These are phyloP conservation scores for Lachnellula willkommii DNA, from an alignment of 2,329 filamentous ascomycete genomes.

Conservation along the genomic window DNA sequence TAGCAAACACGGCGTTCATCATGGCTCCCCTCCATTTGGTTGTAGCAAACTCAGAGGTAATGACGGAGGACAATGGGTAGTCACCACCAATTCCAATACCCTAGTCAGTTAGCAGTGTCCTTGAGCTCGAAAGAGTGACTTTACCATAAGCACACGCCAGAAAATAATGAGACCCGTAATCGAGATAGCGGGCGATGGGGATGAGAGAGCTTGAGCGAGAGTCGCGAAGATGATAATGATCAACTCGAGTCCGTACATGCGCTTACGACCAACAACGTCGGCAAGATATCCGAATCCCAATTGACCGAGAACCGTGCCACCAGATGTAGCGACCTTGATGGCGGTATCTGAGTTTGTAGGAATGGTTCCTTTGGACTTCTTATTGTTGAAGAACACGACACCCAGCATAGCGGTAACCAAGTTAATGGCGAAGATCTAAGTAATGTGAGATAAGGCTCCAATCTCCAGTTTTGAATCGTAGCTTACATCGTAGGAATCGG, in stretches of 20 bases:
- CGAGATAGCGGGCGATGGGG: constrained; percentile 57
- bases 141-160: constrained; percentile 70
- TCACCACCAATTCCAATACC: constrained; percentile 68
- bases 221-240: constrained; percentile 78
- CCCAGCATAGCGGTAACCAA: constrained; percentile 30
- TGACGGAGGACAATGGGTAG: constrained; percentile 77
- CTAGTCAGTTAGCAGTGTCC: constrained; percentile 23
- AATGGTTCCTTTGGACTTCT: constrained; percentile 46
- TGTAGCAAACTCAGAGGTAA: constrained; percentile 80
- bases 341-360: constrained; percentile 67
- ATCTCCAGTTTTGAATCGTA: constrained; percentile 28
- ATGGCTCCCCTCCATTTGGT: constrained; percentile 83
- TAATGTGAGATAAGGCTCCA: constrained; percentile 32
- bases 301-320: constrained; percentile 78
- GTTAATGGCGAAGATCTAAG: constrained; percentile 31
- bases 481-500: constrained; percentile 81
- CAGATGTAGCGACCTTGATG: constrained; percentile 80
- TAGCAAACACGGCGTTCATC: constrained; percentile 82
- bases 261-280: constrained; percentile 71
- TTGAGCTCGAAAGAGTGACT: not conserved
- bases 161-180: constrained; percentile 67
- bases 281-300: constrained; percentile 73
- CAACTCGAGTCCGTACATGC: constrained; percentile 73
- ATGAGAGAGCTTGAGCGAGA: constrained; percentile 63
- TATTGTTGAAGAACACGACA: constrained; percentile 25